Base-by-base conservation (phyloP, 2,329 filamentous ascomycete genomes). In the Fusarium stilboides region DNA sequence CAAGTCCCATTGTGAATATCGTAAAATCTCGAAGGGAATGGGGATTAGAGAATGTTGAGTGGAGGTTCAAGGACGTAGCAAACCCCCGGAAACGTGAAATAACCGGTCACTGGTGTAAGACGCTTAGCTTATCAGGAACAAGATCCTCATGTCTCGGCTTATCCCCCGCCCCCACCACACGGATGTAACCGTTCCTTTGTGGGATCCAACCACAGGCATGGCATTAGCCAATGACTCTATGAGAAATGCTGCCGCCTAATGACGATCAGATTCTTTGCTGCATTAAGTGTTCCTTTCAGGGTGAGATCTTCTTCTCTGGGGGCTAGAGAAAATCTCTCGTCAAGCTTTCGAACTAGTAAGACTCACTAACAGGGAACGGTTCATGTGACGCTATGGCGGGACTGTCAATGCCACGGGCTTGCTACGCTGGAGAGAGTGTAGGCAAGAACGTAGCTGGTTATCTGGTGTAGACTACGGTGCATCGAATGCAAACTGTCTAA, bases 231-330 rank as follows among this genome's bases (percentile, higher is more conserved):
- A 65, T 65, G 8, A 5, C 2, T 40, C 15, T 3, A 2, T 1
- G 14, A 43, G 22, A 36, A 65, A 62, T 62, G 6, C 46, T 57
- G 62, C 28, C 43, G 62, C 58, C 62, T 65, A 8, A 39, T 14
- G 33, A 19, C 15, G 14, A 28, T 55, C 34, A 42, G 42, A 44
- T 57, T 28, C 9, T 34, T 0, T 13, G n/a, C 10, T 36, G 22
- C 8, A 36, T 62, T 34, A 28, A 44, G 33, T 22, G 36, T 13
- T 14, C 52, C 17, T 24, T 33, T 43, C 15, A 20, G 57, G 43
- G 3, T 34, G n/a, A 5, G 52, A 60, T 57, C 52, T 40, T 20
- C 37, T 12, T 6, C 13, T 12, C n/a, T 14, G 13, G n/a, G n/a
- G 26, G 10, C 42, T 33, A 3, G n/a, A 33, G 4, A 14, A 44